Evolutionary conservation across 192 early-diverging fungal species (phyloP).

Genomic region (Coemansia umbellata): DNA sequence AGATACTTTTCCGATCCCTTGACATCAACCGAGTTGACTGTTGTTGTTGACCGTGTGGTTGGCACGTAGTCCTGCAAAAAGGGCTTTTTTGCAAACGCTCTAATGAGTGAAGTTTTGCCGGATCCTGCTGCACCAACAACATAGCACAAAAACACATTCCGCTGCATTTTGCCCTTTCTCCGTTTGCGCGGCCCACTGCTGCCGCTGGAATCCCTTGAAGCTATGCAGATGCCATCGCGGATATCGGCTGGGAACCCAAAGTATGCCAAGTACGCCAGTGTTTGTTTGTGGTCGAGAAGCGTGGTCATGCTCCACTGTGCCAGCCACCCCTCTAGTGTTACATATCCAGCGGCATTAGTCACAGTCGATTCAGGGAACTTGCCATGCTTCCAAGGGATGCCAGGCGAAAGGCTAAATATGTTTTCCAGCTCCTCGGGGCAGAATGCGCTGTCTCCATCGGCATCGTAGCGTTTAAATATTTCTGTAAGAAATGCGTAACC

Average conservation of each 20-base stretch:
- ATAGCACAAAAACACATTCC: slow-evolving; percentile 91
- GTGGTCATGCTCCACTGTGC: slow-evolving; percentile 99
- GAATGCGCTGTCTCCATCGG: slow-evolving; percentile 96
- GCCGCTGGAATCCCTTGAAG: slow-evolving; percentile 13
- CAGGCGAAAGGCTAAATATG: slow-evolving; percentile 85
- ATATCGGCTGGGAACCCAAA: slow-evolving; percentile 92
- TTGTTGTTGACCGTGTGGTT: slow-evolving; percentile 70
- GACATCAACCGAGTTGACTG: slow-evolving; percentile 94
- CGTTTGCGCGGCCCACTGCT: slow-evolving; percentile 63
- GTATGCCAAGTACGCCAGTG: slow-evolving; percentile 92
- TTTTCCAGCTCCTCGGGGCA: slow-evolving; percentile 77
- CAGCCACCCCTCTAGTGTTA: slow-evolving; percentile 94
- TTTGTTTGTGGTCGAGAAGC: slow-evolving; percentile 82
- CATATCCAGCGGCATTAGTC: slow-evolving; percentile 81
- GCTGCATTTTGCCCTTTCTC: slow-evolving; percentile 75
- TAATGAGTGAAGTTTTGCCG: slow-evolving; percentile 89
- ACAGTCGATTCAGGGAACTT: slow-evolving; percentile 88
- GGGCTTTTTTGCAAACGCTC: slow-evolving; percentile 81
- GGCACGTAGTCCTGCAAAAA: slow-evolving; percentile 72
- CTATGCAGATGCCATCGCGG: slow-evolving; percentile 79
- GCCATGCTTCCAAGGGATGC: slow-evolving; percentile 88
- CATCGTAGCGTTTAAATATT: slow-evolving; percentile 90
- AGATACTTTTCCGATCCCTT: slow-evolving; percentile 92
- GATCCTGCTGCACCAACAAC: slow-evolving; percentile 90
- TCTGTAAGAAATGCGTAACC: slow-evolving; percentile 96